Percentiles rank a stretch among this genome's conserved stretches.
phyloP scores from a whole-genome alignment of 1,284 basidiomycete genomes.

The Ganoderma multipileum region DNA sequence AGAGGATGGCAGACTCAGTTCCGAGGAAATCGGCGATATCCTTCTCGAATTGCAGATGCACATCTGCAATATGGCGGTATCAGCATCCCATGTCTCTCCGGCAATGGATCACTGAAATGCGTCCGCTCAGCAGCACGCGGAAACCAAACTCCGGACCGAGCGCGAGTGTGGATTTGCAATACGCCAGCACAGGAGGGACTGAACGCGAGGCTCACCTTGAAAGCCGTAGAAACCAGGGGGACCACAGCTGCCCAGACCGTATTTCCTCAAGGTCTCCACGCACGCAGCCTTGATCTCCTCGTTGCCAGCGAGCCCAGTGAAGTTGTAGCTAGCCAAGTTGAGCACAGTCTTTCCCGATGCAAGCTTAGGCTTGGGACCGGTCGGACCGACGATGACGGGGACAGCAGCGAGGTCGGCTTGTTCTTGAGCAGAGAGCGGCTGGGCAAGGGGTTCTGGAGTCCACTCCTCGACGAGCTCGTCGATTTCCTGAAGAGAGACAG shows the following conservation, averaged over 20 bases:
- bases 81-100: neutral
- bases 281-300: constrained; percentile 89
- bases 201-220: constrained; percentile 60
- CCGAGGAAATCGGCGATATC: constrained; percentile 93
- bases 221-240: constrained; percentile 99
- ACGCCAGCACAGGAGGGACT: constrained; percentile 41
- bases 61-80: constrained; percentile 61
- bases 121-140: neutral
- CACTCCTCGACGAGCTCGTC: constrained; percentile 97
- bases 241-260: constrained; percentile 95
- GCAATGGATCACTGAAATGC: neutral
- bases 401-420: constrained; percentile 75
- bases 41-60: constrained; percentile 89
- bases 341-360: constrained; percentile 81
- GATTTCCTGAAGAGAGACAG: constrained; percentile 75
- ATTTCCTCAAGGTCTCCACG: constrained; percentile 87
- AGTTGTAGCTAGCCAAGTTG: constrained; percentile 94
- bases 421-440: constrained; percentile 67
- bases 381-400: constrained; percentile 83
- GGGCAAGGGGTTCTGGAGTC: constrained; percentile 86
- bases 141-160: neutral
- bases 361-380: constrained; percentile 85
- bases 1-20: constrained; percentile 89
- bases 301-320: constrained; percentile 89
- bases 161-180: neutral